phyloP scores from a whole-genome alignment of 2,329 filamentous ascomycete species.

The Fusarium sp. region DNA sequence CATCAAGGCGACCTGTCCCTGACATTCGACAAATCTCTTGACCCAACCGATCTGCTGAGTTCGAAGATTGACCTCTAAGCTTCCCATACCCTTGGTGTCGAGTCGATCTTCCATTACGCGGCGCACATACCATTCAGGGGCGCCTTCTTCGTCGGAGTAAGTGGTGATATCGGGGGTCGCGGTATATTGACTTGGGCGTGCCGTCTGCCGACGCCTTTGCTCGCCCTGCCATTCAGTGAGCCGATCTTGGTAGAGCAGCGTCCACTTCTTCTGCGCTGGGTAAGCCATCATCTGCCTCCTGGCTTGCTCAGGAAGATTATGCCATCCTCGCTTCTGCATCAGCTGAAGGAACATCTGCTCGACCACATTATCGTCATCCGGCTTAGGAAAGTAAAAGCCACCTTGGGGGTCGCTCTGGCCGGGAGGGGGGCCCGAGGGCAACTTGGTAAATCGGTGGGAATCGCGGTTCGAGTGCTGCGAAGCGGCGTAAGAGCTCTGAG shows the following conservation, averaged over 20 bases:
- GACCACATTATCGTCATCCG: conserved; percentile 82
- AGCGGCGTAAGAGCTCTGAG: conserved; percentile 62
- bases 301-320: conserved; percentile 94
- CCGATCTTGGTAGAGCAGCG: conserved; percentile 91
- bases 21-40: conserved; percentile 93
- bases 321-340: conserved; percentile 98
- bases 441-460: conserved; percentile 66
- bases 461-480: conserved; percentile 53
- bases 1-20: conserved; percentile 94
- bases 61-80: conserved; percentile 90
- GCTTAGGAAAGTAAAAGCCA: conserved; percentile 72
- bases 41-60: conserved; percentile 99
- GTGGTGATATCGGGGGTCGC: conserved; percentile 75
- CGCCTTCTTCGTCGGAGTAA: conserved; percentile 91
- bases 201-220: conserved; percentile 83
- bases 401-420: conserved; percentile 53
- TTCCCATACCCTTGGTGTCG: conserved; percentile 88
- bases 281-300: conserved; percentile 96
- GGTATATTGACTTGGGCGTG: conserved; percentile 75
- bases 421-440: conserved; percentile 51
- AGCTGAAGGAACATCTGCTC: conserved; percentile 91
- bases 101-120: conserved; percentile 97
- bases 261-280: conserved; percentile 96
- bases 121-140: conserved; percentile 97
- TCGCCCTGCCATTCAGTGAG: conserved; percentile 94